Base-by-base conservation (phyloP, 805 yeast genomes). In the Wickerhamiella galacta region DNA sequence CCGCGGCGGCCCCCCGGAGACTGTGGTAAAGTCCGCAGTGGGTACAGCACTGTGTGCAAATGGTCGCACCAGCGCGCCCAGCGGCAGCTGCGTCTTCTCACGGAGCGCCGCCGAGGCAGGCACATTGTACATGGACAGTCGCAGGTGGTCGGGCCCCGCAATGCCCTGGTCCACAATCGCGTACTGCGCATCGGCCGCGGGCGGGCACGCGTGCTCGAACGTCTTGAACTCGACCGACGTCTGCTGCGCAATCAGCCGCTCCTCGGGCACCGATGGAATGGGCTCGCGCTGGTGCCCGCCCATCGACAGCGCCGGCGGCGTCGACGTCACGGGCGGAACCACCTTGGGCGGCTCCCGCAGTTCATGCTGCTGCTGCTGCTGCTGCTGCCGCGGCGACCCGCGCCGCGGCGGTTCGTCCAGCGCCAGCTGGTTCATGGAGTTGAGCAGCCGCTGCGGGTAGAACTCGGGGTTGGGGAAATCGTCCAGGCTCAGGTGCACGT, bases 51-150 rank as follows among this genome's bases (percentile, higher is more conserved):
- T 48, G 11, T 72, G 72, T 0, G 94, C 93, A 61, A 90, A 82
- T 4, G 98, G 98, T 33, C 81, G 69, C 16, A 83, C 56, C 3
- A 82, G 63, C 36, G 87, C 57, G 1, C 93, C 92, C 26, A 90
- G 57, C 1, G 98, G 96, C 32, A 90, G 56, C 38, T 70, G 71
- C 0, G 94, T 67, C 3, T 73, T 66, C 17, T 66, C 61, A 46
- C 90, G 66, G 35, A 83, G 57, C 32, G 66, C 68, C 38, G 80
- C 87, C 12, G 74, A 61, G 24, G 66, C 68, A 3, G 98, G 98
- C 6, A 83, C 68, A 43, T 75, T 72, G 54, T 82, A 80, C 79
- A 83, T 69, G 4, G 93, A 63, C 40, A 80, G 58, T 38, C 93
- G 64, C 49, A 79, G 68, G 52, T 73, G 73, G 38, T 79, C 70